Evolutionary conservation across 805 yeast species (phyloP).

Genomic region (Blastobotrys peoriensis): DNA sequence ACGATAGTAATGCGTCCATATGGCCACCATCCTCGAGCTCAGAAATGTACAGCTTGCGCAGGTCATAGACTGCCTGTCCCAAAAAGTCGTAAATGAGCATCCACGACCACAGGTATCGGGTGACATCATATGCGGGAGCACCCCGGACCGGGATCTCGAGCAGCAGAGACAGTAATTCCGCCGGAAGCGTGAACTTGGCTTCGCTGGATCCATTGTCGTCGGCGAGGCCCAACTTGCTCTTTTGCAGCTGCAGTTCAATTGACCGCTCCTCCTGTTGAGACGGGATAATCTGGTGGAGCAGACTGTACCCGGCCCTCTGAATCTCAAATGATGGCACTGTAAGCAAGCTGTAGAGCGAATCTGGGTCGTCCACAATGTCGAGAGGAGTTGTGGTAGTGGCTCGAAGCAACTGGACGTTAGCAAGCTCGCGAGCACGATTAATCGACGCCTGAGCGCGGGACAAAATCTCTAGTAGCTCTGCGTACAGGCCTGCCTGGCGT

Average conservation of each 20-base stretch:
- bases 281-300: conserved; percentile 15
- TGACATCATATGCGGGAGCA: conserved; percentile 7
- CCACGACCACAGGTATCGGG: conserved; percentile 46
- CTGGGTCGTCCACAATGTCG: conserved; percentile 6
- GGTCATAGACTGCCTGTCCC: conserved; percentile 54
- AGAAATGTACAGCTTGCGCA: conserved; percentile 54
- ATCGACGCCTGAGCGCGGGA: conserved; percentile 8
- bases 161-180: conserved; percentile 33
- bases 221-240: conserved; percentile 23
- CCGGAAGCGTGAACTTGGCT: conserved; percentile 32
- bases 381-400: conserved; percentile 8
- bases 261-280: conserved; percentile 20
- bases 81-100: conserved; percentile 54
- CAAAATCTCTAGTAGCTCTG: conserved; percentile 40
- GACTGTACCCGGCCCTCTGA: conserved; percentile 17
- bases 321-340: conserved; percentile 23
- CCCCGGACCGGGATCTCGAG: conserved; percentile 15
- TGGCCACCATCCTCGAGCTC: conserved; percentile 47
- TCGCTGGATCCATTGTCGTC: neutral
- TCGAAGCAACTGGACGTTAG: conserved; percentile 8
- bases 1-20: conserved; percentile 47
- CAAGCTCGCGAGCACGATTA: conserved; percentile 6
- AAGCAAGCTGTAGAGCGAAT: conserved; percentile 31
- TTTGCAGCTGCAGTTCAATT: conserved; percentile 38
- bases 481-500: conserved; percentile 32